Conservation (phyloP, 139 green algal genomes). For the Chlorokybus atmophyticus region DNA sequence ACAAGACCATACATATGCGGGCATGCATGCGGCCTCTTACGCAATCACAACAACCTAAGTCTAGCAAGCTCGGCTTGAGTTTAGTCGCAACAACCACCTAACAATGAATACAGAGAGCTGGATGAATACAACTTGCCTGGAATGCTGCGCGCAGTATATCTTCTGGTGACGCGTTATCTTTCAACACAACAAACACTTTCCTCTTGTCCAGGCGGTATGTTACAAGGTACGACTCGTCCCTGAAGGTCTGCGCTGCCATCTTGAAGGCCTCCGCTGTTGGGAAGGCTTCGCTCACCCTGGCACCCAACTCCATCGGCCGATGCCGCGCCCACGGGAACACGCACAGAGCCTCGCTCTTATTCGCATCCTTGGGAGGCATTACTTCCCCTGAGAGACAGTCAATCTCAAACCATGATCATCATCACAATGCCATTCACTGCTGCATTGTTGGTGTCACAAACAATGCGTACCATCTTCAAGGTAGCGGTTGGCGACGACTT, state of each 20-base stretch:
- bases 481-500: conserved; percentile 23
- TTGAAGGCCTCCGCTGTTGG: conserved; percentile 35
- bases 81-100: too few relatives aligned
- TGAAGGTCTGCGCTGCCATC: conserved; percentile 9
- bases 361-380: not conserved
- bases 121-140: conserved; percentile 44
- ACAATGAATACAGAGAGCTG: too few relatives aligned
- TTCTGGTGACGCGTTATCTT: conserved; percentile 34
- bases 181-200: conserved; percentile 48
- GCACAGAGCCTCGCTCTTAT: not conserved
- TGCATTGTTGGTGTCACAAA: not conserved
- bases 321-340: not conserved
- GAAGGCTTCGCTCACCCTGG: conserved; percentile 52
- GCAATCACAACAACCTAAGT: too few relatives aligned
- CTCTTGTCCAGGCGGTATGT: conserved; percentile 40
- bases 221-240: conserved; percentile 41
- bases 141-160: conserved; percentile 52
- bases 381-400: not conserved
- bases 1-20: too few relatives aligned
- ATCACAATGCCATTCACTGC: too few relatives aligned
- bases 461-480: conserved; percentile 9
- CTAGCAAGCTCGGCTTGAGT: too few relatives aligned
- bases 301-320: not conserved
- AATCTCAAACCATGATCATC: not conserved
- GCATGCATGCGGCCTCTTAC: too few relatives aligned